Conservation (phyloP, 768 basidiomycete genomes). For the Sarcodon aspratus region DNA sequence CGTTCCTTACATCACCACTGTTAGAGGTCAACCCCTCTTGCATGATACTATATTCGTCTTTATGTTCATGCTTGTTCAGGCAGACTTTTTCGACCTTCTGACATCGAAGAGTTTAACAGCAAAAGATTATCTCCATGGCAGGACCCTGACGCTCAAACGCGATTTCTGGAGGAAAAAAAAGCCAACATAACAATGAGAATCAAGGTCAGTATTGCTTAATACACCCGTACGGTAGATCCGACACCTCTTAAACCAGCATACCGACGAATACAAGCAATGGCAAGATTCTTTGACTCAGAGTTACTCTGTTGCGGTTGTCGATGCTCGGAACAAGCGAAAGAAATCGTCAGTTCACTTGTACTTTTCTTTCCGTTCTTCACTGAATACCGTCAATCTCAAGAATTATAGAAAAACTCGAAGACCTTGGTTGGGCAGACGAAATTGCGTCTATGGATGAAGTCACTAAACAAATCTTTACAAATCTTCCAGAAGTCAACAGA, state of each 20-base stretch:
- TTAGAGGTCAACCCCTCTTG: not conserved
- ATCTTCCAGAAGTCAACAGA: not conserved
- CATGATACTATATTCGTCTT: not conserved
- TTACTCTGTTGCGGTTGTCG: no score
- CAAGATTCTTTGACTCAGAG: not conserved
- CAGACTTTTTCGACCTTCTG: not conserved
- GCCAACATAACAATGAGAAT: not conserved
- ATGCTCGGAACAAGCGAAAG: no score
- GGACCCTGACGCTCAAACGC: not conserved
- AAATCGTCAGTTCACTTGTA: no score
- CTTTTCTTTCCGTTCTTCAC: not conserved
- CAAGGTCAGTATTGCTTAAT: no score
- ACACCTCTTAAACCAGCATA: not conserved
- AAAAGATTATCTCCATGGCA: not conserved
- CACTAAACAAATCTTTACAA: not conserved
- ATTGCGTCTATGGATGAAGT: not conserved
- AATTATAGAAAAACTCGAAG: not conserved
- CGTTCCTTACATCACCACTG: not conserved
- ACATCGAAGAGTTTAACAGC: not conserved
- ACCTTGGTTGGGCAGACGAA: not conserved
- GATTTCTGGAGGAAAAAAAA: not conserved
- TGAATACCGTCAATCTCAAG: not conserved
- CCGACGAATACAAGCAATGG: not conserved
- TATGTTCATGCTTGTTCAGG: not conserved
- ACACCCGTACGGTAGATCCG: no score